Base-by-base conservation (phyloP, 192 early-diverging fungal species). In the Gamsiella multidivaricata region DNA sequence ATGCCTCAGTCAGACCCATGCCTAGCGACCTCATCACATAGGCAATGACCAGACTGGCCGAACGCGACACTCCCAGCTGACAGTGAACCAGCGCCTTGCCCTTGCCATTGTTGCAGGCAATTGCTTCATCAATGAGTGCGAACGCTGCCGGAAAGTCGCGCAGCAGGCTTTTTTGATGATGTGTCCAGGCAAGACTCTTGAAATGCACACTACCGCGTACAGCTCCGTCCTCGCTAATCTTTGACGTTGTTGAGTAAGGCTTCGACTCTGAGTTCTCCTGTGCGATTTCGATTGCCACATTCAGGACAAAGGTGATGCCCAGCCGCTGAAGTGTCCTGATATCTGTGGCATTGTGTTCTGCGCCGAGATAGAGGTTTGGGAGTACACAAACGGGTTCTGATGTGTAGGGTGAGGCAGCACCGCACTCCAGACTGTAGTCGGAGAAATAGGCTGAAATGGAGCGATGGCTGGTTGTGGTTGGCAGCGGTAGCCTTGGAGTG, bases 261-360 rank as follows among this genome's bases (percentile, higher is more conserved):
- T 63, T 76, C 67, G 63, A 65, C 25, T 32, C 52, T 72, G 32
- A 20, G 46, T 62, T 59, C 12, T 76, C 65, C 33, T 52, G 80
- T 42, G 79, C 79, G 34, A 95, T 87, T 70, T 95, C 93, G 6
- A 85, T 80, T 7, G 91, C 93, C 23, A 93, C 91, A 72, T 94
- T 94, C 41, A 95, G 41, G 31, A 95, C 86, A 43, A 68, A 85
- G 8, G 82, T 81, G 59, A 94, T 86, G 29, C 80, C 73, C 20
- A 90, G 72, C 10, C 82, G 55, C 17, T 75, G 66, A 0, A 95
- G 68, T 8, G 84, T 65, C 22, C 41, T 17, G 20, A 80, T n/a
- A 68, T 93, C 84, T 18, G 80, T 69, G 22, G 91, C 89, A 70
- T 89, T 91, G 41, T 84, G 69, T 61, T 88, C 85, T 45, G 82